A percentile compares a stretch with the other conserved stretches of the same genome.
Conservation (phyloP, 1,284 basidiomycete species). For the Taiwanofungus camphoratus region DNA sequence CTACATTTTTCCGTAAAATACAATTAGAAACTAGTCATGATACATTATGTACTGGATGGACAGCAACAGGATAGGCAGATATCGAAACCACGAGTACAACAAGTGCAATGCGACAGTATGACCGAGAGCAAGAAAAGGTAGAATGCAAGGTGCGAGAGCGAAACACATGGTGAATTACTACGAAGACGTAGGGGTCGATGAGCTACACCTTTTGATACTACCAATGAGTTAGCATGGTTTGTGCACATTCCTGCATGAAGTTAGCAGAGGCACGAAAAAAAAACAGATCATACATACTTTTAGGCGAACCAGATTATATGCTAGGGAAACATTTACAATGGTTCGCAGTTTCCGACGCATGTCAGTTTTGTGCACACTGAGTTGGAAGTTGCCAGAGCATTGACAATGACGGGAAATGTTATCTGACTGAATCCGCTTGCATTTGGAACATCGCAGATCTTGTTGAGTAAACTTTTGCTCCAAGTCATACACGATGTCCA, state of each 20-base stretch:
- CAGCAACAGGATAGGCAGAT: too few relatives aligned
- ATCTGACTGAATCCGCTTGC: constrained; percentile 83
- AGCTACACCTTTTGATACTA: too few relatives aligned
- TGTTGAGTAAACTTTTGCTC: constrained; percentile 83
- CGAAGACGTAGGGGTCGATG: too few relatives aligned
- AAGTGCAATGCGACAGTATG: too few relatives aligned
- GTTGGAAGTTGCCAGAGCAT: constrained; percentile 82
- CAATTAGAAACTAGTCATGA: too few relatives aligned
- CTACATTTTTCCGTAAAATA: too few relatives aligned
- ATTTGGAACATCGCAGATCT: constrained; percentile 84
- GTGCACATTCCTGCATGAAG: constrained; percentile 46
- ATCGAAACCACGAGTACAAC: too few relatives aligned
- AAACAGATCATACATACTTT: constrained; percentile 42
- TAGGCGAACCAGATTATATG: constrained; percentile 60
- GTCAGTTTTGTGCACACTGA: constrained; percentile 68
- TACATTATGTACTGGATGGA: too few relatives aligned
- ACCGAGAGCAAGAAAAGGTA: too few relatives aligned
- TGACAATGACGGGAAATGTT: constrained; percentile 83
- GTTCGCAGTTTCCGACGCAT: constrained; percentile 66
- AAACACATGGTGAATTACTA: too few relatives aligned
- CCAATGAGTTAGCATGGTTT: constrained; percentile 33
- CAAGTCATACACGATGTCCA: constrained; percentile 70
- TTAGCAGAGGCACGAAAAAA: background rate
- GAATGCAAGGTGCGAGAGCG: too few relatives aligned
- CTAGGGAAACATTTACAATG: constrained; percentile 75